Base-by-base conservation (phyloP, 2,329 filamentous ascomycete species). In the Clonostachys rosea region DNA sequence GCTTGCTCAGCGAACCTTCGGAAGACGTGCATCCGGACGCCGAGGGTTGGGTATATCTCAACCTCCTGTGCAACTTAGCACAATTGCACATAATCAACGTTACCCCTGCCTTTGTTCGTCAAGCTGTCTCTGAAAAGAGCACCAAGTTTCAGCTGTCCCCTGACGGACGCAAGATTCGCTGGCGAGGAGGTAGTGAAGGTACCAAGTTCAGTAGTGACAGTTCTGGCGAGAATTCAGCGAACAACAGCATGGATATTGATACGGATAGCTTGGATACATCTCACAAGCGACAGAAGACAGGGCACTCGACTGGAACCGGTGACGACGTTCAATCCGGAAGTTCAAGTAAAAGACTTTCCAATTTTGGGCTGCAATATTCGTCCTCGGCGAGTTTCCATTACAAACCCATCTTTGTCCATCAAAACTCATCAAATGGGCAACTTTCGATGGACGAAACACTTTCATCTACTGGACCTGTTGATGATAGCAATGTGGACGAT, bases 61-160 rank as follows among this genome's bases (percentile, higher is more conserved):
- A 94, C 55, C 68, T 95, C 1, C 73, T 95, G 2, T 84, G 85
- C 59, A 91, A 86, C 58, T 78, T 95, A 72, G 89, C 90, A 0
- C 89, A 95, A 64, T 69, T 95, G 16, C 89, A 95, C 56, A 92
- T 91, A 1, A 76, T 94, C 54, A 91, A 90, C 49, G 89, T 95
- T 2, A 91, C 89, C 0, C 76, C 84, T 0, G 82, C 86, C 30
- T 92, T 92, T 56, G 83, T 94, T 37, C 83, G 87, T 49, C 79
- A 79, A 35, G 87, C 90, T 0, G 74, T 95, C 2, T 70, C 73
- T 1, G 81, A 87, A 44, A 79, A 83, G 53, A 92, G 88, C 56
- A 77, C 78, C 17, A 87, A 86, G 55, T 84, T 95, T 45, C 87
- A 95, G 59, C 62, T 95, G 0, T 92, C 89, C 0, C 71, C 73